phyloP scores from a whole-genome alignment of 106 monocot species.

The Phalaenopsis equestris region DNA sequence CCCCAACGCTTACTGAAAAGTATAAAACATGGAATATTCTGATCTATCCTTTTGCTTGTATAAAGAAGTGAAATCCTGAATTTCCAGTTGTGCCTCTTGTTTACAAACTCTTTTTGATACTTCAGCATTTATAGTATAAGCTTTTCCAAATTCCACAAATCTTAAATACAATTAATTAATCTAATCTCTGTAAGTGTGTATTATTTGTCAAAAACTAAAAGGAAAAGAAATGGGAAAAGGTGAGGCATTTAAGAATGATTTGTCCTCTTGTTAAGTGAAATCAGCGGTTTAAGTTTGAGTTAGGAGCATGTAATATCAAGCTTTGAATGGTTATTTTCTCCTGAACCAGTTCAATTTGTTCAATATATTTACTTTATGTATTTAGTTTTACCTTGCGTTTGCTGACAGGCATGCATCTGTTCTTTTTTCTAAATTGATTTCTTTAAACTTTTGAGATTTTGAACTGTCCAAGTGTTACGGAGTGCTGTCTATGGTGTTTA shows the following conservation, averaged over 20 bases:
- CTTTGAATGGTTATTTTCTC: background rate
- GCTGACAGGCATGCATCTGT: background rate
- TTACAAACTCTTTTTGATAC: too few species aligned
- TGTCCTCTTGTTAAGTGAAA: background rate
- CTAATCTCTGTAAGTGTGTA: too few species aligned
- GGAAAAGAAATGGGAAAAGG: too few species aligned
- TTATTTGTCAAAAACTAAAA: too few species aligned
- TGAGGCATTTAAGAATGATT: background rate
- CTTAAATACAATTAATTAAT: too few species aligned
- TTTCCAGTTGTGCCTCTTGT: too few species aligned
- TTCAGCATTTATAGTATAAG: too few species aligned
- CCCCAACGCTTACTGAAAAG: too few species aligned
- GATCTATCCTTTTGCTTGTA: too few species aligned
- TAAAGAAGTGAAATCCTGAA: too few species aligned
- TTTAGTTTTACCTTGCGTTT: background rate
- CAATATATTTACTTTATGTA: background rate
- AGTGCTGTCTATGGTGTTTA: background rate
- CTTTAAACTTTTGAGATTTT: background rate
- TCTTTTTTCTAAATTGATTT: background rate
- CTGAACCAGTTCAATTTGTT: background rate
- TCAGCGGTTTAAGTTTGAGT: background rate
- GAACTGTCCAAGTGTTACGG: background rate
- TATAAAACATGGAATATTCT: too few species aligned
- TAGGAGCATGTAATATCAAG: background rate
- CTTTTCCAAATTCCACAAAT: too few species aligned